A percentile compares a stretch with the other conserved stretches of the same genome.
Evolutionary conservation across 2,329 filamentous ascomycete genomes (phyloP).

Genomic region (Colletotrichum musae): DNA sequence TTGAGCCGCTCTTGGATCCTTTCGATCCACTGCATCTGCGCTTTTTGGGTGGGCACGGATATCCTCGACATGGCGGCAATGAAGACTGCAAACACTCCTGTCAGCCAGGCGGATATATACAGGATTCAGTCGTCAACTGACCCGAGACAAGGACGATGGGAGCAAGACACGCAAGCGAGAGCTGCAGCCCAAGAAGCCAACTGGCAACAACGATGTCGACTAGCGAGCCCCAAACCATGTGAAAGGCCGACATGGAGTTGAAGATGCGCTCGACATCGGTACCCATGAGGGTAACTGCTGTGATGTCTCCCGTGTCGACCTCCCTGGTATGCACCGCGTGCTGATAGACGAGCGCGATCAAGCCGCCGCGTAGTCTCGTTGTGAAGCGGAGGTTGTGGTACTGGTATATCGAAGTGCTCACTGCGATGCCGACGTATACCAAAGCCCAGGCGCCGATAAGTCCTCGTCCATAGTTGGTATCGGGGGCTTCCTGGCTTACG

Average conservation of each 20-base stretch:
- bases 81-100: slow-evolving; percentile 34
- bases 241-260: slow-evolving; percentile 43
- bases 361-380: slow-evolving; percentile 44
- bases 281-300: slow-evolving; percentile 51
- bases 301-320: slow-evolving; percentile 45
- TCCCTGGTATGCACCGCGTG: slow-evolving; percentile 42
- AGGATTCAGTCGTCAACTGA: background rate
- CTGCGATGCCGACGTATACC: slow-evolving; percentile 51
- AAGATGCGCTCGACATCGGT: slow-evolving; percentile 51
- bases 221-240: slow-evolving; percentile 49
- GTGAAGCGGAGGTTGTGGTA: slow-evolving; percentile 46
- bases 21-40: slow-evolving; percentile 56
- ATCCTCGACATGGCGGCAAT: slow-evolving; percentile 42
- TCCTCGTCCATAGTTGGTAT: slow-evolving; percentile 44
- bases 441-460: slow-evolving; percentile 50
- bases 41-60: slow-evolving; percentile 39
- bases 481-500: slow-evolving; percentile 37
- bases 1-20: slow-evolving; percentile 59
- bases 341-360: slow-evolving; percentile 47
- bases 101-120: background rate
- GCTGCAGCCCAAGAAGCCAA: slow-evolving; percentile 49
- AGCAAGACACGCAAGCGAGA: slow-evolving; percentile 46
- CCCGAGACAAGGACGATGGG: slow-evolving; percentile 45
- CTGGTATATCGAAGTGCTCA: slow-evolving; percentile 44
- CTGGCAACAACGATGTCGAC: slow-evolving; percentile 47